Conservation (phyloP, 2,329 filamentous ascomycete species). For the Aspergillus fumigatiaffinis region DNA sequence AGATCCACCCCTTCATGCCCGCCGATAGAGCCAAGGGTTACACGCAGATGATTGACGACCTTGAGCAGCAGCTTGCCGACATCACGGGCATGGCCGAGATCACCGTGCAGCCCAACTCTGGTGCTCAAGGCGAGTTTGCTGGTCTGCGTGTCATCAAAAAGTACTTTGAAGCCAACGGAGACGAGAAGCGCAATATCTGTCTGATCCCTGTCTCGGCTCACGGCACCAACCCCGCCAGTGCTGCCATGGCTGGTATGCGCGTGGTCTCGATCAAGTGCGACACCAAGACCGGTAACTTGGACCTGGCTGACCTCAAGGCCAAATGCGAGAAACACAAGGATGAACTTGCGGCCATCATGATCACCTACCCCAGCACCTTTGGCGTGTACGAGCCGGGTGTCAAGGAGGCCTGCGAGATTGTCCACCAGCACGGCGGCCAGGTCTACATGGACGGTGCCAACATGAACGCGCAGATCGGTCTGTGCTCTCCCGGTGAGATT, state of each 20-base stretch:
- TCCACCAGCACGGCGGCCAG: slow-evolving; percentile 83
- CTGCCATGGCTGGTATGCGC: slow-evolving; percentile 92
- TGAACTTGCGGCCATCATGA: slow-evolving; percentile 88
- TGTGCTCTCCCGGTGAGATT: slow-evolving; percentile 92
- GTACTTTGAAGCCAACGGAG: slow-evolving; percentile 67
- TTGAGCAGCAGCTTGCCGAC: slow-evolving; percentile 70
- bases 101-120: slow-evolving; percentile 91
- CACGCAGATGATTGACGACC: slow-evolving; percentile 62
- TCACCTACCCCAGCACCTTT: slow-evolving; percentile 93
- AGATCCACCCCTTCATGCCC: slow-evolving; percentile 77
- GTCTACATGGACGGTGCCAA: slow-evolving; percentile 99
- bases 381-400: slow-evolving; percentile 91
- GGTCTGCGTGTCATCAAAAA: slow-evolving; percentile 84
- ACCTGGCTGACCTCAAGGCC: slow-evolving; percentile 75
- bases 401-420: slow-evolving; percentile 77
- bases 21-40: slow-evolving; percentile 64
- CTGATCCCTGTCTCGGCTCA: slow-evolving; percentile 93
- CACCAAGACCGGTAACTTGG: slow-evolving; percentile 78
- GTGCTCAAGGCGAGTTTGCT: slow-evolving; percentile 91
- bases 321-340: slow-evolving; percentile 87
- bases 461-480: slow-evolving; percentile 96
- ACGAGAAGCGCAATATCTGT: slow-evolving; percentile 75
- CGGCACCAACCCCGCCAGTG: slow-evolving; percentile 92
- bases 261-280: slow-evolving; percentile 93
- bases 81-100: slow-evolving; percentile 90